A percentile compares a stretch with the other conserved stretches of the same genome.
phyloP scores from a whole-genome alignment of 495 filamentous ascomycete species.

The Chaetomium cochliodes region DNA sequence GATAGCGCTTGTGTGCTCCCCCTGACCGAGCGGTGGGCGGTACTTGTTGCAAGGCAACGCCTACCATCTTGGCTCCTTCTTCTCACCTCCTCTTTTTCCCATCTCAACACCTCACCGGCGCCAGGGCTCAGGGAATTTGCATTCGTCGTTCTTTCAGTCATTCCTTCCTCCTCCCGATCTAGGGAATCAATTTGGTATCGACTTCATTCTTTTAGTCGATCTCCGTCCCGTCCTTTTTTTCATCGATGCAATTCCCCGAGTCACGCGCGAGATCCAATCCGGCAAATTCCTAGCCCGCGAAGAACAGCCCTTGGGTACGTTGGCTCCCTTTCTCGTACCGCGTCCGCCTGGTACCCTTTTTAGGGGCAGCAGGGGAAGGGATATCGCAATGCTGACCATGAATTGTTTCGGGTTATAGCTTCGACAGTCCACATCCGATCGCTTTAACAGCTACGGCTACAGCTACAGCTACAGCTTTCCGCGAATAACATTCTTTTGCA shows the following conservation, averaged over 20 bases:
- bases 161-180: constrained; percentile 34
- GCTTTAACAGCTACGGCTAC: not conserved
- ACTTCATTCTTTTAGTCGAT: constrained; percentile 80
- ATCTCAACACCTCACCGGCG: constrained; percentile 33
- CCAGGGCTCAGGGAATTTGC: constrained; percentile 24
- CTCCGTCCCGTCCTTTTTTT: constrained; percentile 54
- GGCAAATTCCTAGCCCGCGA: constrained; percentile 28
- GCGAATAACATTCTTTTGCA: constrained; percentile 15
- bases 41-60: constrained; percentile 19
- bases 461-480: constrained; percentile 5
- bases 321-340: not conserved
- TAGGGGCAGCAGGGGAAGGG: not conserved
- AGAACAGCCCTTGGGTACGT: constrained; percentile 39
- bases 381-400: constrained; percentile 8
- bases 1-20: constrained; percentile 25
- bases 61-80: constrained; percentile 14
- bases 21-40: constrained; percentile 25
- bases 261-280: constrained; percentile 16
- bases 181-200: constrained; percentile 43
- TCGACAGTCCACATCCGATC: constrained; percentile 8
- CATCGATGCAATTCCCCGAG: constrained; percentile 34
- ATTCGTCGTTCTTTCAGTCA: constrained; percentile 31
- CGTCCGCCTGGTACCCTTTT: not conserved
- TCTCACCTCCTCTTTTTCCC: constrained; percentile 29
- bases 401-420: constrained; percentile 7